phyloP scores from a whole-genome alignment of 1,139 yeast species.

The Geotrichum reessii region DNA sequence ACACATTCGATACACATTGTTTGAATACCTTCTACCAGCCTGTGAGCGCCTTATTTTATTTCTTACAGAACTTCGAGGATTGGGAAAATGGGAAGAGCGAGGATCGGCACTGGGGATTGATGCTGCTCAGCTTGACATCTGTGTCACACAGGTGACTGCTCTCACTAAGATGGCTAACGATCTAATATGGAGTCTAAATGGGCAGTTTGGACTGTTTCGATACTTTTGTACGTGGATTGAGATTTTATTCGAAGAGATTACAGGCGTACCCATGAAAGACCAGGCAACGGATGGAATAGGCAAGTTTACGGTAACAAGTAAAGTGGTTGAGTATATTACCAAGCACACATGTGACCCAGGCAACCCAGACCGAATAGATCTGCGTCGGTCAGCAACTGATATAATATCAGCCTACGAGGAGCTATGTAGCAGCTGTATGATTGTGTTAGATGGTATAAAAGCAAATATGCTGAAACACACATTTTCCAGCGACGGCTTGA shows the following conservation, averaged over 20 bases:
- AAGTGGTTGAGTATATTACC: conserved; percentile 26
- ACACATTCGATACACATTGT: conserved; percentile 42
- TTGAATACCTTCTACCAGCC: conserved; percentile 50
- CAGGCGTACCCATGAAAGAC: conserved; percentile 21
- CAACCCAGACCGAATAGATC: background rate
- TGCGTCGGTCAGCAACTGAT: conserved; percentile 6
- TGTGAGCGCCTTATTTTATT: conserved; percentile 53
- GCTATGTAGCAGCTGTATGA: background rate
- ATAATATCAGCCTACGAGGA: background rate
- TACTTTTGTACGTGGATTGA: conserved; percentile 43
- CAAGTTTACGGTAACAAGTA: conserved; percentile 23
- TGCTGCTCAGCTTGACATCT: conserved; percentile 29
- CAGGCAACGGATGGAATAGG: conserved; percentile 21
- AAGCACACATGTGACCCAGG: conserved; percentile 8
- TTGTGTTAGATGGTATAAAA: conserved; percentile 18
- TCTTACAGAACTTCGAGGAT: conserved; percentile 46
- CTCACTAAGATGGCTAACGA: conserved; percentile 40
- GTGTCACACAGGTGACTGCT: conserved; percentile 35
- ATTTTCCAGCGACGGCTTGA: background rate
- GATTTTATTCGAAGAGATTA: conserved; percentile 23
- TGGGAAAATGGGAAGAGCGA: conserved; percentile 40
- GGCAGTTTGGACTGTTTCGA: conserved; percentile 49
- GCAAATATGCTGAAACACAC: conserved; percentile 19
- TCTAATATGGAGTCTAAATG: conserved; percentile 45
- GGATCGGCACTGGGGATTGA: conserved; percentile 37